phyloP scores from a whole-genome alignment of 768 basidiomycete genomes.

The Mycena sanguinolenta region DNA sequence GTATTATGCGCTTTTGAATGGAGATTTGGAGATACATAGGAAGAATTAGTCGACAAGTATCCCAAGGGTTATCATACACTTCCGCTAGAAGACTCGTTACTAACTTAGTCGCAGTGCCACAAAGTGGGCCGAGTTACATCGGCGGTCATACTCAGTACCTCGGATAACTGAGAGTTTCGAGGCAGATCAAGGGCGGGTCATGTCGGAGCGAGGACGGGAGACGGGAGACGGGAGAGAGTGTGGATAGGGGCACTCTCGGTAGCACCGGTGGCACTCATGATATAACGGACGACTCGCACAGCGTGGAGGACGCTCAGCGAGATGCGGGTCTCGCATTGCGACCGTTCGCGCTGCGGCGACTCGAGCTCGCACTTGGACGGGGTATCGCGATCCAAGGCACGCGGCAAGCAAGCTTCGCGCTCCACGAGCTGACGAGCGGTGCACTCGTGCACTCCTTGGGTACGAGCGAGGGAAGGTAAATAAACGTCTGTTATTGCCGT shows the following conservation, averaged over 20 bases:
- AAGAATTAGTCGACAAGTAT: constrained; percentile 49
- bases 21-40: neutral
- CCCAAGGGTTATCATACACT: constrained; percentile 61
- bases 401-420: too few species aligned
- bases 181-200: constrained; percentile 58
- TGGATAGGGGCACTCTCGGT: constrained; percentile 25
- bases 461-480: too few species aligned
- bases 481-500: too few species aligned
- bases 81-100: constrained; percentile 48
- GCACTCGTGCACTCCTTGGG: too few species aligned
- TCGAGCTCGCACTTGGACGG: too few species aligned
- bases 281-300: too few species aligned
- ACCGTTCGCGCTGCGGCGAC: too few species aligned
- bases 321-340: too few species aligned
- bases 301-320: too few species aligned
- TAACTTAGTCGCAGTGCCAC: constrained; percentile 18
- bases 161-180: constrained; percentile 53
- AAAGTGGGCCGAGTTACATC: constrained; percentile 50
- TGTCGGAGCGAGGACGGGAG: constrained; percentile 40
- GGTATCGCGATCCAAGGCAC: too few species aligned
- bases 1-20: constrained; percentile 3
- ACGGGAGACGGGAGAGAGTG: constrained; percentile 13
- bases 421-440: too few species aligned
- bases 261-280: constrained; percentile 39
- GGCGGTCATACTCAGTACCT: constrained; percentile 59